Conservation (phyloP, 345 rosid species). For the Eucalyptus leucophloia region DNA sequence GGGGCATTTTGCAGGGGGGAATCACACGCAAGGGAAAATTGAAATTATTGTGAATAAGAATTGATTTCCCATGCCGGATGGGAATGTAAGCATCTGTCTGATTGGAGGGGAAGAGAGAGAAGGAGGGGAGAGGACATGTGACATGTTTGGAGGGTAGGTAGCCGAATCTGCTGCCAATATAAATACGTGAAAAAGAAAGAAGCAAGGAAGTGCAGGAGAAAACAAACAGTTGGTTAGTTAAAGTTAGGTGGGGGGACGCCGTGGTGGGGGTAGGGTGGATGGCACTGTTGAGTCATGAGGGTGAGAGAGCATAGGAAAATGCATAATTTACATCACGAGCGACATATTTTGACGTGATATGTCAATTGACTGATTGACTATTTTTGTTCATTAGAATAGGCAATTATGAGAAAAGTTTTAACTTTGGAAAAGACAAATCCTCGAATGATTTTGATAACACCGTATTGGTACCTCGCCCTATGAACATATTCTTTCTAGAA, state of each 20-base stretch:
- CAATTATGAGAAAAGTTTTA: neutral
- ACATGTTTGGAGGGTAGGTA: conserved; percentile 45
- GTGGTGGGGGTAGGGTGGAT: neutral
- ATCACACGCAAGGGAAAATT: neutral
- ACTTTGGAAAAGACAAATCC: neutral
- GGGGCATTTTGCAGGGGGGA: neutral
- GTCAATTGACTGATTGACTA: neutral
- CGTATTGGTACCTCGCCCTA: rapidly evolving
- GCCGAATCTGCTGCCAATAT: conserved; percentile 6
- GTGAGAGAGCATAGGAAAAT: neutral
- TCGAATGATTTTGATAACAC: neutral
- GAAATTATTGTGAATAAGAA: neutral
- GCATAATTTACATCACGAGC: neutral
- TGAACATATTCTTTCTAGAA: neutral
- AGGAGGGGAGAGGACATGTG: conserved; percentile 15
- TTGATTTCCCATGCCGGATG: neutral
- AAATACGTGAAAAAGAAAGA: neutral
- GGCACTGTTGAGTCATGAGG: neutral
- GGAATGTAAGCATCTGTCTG: conserved; percentile 1
- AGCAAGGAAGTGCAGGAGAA: neutral
- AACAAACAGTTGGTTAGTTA: conserved; percentile 6
- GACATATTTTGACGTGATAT: neutral
- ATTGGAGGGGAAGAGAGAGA: neutral
- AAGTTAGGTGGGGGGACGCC: neutral
- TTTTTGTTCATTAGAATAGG: too few species aligned